Evolutionary conservation across 345 rosid species (phyloP).

Genomic region (Eucalyptus caleyi): DNA sequence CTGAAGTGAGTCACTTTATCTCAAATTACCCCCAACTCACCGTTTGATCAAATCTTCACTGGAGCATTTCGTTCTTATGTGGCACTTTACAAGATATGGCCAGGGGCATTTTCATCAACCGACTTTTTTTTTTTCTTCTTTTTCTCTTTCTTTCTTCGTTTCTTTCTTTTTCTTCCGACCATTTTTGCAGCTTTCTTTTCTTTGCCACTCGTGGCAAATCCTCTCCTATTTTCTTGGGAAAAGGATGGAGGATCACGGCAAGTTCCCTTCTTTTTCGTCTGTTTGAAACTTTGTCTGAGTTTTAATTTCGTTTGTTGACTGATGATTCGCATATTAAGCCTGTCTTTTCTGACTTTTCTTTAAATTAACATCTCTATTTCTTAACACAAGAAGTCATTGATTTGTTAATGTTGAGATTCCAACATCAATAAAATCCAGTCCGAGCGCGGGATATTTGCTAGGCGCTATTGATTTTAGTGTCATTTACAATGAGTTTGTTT

Average conservation of each 20-base stretch:
- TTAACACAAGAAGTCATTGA: background rate
- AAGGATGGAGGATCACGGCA: background rate
- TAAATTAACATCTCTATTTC: background rate
- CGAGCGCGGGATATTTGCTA: background rate
- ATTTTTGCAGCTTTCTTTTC: background rate
- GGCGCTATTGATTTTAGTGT: background rate
- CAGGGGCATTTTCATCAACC: background rate
- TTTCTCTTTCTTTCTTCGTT: too few species aligned
- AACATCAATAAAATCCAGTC: background rate
- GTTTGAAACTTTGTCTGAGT: background rate
- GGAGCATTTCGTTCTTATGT: background rate
- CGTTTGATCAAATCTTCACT: background rate
- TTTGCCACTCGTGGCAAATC: background rate
- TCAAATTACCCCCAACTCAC: background rate
- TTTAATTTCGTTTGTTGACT: background rate
- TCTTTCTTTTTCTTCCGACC: background rate
- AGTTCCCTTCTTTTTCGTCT: background rate
- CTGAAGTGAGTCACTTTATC: background rate
- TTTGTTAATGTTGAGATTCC: background rate
- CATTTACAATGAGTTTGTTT: background rate
- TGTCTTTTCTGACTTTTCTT: background rate
- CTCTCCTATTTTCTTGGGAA: background rate
- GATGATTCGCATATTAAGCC: background rate
- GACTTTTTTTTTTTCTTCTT: too few species aligned
- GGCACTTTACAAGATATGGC: background rate